A percentile compares a stretch with the other conserved stretches of the same genome.
Evolutionary conservation across 2,329 filamentous ascomycete genomes (phyloP).

Genomic region (Meredithiella fracta): DNA sequence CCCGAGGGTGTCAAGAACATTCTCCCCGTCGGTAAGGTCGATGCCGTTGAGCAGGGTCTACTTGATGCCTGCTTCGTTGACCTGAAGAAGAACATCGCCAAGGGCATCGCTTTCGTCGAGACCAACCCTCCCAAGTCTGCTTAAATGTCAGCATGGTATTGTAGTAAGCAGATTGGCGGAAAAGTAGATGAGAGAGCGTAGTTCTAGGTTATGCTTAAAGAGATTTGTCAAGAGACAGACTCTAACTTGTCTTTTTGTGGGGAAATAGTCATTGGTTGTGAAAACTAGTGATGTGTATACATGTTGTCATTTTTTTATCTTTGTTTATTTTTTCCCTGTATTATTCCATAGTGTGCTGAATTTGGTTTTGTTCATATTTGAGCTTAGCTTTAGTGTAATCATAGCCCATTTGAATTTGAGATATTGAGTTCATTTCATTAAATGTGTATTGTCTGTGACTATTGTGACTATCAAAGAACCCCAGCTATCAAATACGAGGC

Average conservation of each 20-base stretch:
- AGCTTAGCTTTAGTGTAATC: slow-evolving; percentile 14
- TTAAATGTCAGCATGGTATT: background rate
- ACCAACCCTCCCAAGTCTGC: slow-evolving; percentile 14
- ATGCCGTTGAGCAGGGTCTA: slow-evolving; percentile 74
- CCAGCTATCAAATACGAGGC: no score
- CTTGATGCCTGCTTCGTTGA: slow-evolving; percentile 70
- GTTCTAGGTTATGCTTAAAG: background rate
- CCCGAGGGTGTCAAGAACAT: slow-evolving; percentile 94
- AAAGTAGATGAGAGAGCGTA: background rate
- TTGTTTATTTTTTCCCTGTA: background rate
- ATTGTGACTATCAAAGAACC: background rate
- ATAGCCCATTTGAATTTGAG: slow-evolving; percentile 7
- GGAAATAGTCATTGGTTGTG: no score
- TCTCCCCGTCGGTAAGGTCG: slow-evolving; percentile 68
- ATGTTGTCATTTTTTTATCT: slow-evolving; percentile 7
- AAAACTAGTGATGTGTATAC: slow-evolving; percentile 2
- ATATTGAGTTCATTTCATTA: background rate
- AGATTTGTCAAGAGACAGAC: slow-evolving; percentile 7
- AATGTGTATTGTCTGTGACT: background rate
- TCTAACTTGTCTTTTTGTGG: slow-evolving; percentile 1
- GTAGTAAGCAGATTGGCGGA: background rate
- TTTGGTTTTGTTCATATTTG: background rate
- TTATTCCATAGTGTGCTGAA: background rate
- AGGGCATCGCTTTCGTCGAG: slow-evolving; percentile 52
- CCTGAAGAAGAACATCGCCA: slow-evolving; percentile 88